phyloP scores from a whole-genome alignment of 2,329 filamentous ascomycete genomes.

The Diaporthe helianthi region DNA sequence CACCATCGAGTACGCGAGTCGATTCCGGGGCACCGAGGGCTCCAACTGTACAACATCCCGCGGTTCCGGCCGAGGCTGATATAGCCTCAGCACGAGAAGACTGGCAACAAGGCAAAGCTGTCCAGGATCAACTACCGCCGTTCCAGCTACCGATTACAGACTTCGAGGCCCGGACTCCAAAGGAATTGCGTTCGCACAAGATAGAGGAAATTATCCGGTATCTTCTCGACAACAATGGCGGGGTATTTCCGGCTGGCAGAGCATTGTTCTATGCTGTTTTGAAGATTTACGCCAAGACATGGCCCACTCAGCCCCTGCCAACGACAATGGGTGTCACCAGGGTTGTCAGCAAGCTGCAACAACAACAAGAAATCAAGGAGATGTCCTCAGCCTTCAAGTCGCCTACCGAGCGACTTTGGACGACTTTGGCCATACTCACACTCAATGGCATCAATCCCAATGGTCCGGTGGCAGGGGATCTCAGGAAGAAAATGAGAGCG shows the following conservation, averaged over 20 bases:
- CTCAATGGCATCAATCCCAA: conserved; percentile 50
- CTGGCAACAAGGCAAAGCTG: background rate
- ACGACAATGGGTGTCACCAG: conserved; percentile 19
- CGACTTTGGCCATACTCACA: conserved; percentile 46
- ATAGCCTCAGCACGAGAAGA: background rate
- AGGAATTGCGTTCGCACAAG: conserved; percentile 41
- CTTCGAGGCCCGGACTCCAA: conserved; percentile 31
- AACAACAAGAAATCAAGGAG: conserved; percentile 35
- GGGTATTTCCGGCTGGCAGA: conserved; percentile 59
- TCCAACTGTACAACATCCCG: background rate
- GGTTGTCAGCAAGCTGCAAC: conserved; percentile 44
- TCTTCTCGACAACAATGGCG: conserved; percentile 50
- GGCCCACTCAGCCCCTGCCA: conserved; percentile 49
- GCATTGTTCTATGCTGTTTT: conserved; percentile 57
- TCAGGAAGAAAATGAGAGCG: conserved; percentile 57
- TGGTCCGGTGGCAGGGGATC: conserved; percentile 48
- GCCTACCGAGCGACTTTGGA: conserved; percentile 28
- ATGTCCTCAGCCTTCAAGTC: conserved; percentile 30
- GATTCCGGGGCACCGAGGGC: background rate
- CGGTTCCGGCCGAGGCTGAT: background rate
- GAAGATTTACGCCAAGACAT: conserved; percentile 51
- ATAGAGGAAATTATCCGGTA: conserved; percentile 50
- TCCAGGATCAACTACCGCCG: background rate
- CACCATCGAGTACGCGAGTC: background rate
- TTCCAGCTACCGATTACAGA: conserved; percentile 36